Evolutionary conservation across 2,329 filamentous ascomycete genomes (phyloP), one percentile per base, ranked within the genome.

Genomic region (Volutella citrinella): DNA sequence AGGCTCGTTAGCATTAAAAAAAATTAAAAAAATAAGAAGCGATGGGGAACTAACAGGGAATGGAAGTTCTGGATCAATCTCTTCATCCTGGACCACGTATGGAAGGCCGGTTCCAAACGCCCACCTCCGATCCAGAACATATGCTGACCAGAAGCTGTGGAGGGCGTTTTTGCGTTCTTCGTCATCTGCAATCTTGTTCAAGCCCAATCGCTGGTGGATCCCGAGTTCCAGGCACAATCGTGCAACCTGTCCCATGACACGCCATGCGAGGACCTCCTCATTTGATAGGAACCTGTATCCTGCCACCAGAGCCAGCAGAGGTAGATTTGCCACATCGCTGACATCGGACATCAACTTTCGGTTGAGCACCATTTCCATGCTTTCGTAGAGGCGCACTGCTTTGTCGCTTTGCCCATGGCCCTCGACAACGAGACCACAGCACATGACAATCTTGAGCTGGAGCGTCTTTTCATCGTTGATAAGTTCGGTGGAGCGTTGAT

Each of bases 91-190:
- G 21, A 95, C 70, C 4, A 86, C 82, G 63, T 88, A 95, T 1
- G 89, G 89, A 59, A 95, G 74, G 1, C 89, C 89, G 0, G 87
- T 90, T n/a, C 84, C 86, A 49, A 95, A 87, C 44, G 84, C 88
- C 88, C 88, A 95, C 31, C 89, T 74, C 23, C 88, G 74, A 56
- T 95, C 90, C 23, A 95, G 69, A 5, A 89, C 82, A 54, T 93
- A 95, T 13, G 89, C 80, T 3, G 84, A 80, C 90, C 87, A 96
- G 59, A 94, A 95, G 11, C 87, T 77, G 30, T 82, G 78, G 18
- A 86, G 72, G 0, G 84, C 80, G 31, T 78, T 73, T 30, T 72
- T 69, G 30, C 86, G 76, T 42, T 89, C 84, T 25, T 79, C 70
- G 27, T 86, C 80, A 43, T 84, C 77, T 7, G 72, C 63, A 28